Evolutionary conservation across 805 yeast species (phyloP).

Genomic region (Candida saitoana): DNA sequence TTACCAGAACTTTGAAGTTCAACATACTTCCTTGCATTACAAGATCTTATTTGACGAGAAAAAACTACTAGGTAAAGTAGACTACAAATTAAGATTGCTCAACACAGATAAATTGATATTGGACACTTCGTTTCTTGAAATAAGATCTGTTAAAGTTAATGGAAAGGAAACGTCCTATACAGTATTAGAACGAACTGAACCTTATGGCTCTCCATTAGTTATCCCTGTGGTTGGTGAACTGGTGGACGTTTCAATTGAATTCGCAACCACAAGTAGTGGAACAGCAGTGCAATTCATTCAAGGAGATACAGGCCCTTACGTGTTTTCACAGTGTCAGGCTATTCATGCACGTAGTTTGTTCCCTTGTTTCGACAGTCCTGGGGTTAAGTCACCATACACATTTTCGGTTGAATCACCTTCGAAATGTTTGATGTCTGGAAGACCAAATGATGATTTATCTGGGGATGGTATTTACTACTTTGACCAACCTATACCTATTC

Average conservation of each 20-base stretch:
- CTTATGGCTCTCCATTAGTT: slow-evolving; percentile 24
- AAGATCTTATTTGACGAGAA: slow-evolving; percentile 22
- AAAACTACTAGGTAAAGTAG: slow-evolving; percentile 20
- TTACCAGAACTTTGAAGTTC: slow-evolving; percentile 20
- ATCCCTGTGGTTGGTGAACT: slow-evolving; percentile 10
- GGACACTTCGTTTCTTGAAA: slow-evolving; percentile 25
- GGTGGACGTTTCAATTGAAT: slow-evolving; percentile 16
- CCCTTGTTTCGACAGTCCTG: slow-evolving; percentile 37
- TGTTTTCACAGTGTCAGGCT: slow-evolving; percentile 35
- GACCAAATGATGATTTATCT: slow-evolving; percentile 14
- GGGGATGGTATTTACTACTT: slow-evolving; percentile 18
- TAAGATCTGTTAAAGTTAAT: slow-evolving; percentile 18
- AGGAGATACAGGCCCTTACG: slow-evolving; percentile 31
- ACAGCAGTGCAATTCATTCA: slow-evolving; percentile 34
- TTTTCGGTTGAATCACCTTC: slow-evolving; percentile 24
- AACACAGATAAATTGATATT: slow-evolving; percentile 13
- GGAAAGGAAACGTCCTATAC: slow-evolving; percentile 11
- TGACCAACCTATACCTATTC: slow-evolving; percentile 33
- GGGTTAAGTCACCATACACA: slow-evolving; percentile 24
- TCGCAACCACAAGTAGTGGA: slow-evolving; percentile 26
- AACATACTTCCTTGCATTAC: slow-evolving; percentile 17
- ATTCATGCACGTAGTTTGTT: slow-evolving; percentile 34
- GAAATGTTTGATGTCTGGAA: slow-evolving; percentile 28
- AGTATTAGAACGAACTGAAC: slow-evolving; percentile 13
- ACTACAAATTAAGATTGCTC: slow-evolving; percentile 13